Evolutionary conservation across 2,329 filamentous ascomycete genomes (phyloP).

Genomic region (Alternaria sp.): DNA sequence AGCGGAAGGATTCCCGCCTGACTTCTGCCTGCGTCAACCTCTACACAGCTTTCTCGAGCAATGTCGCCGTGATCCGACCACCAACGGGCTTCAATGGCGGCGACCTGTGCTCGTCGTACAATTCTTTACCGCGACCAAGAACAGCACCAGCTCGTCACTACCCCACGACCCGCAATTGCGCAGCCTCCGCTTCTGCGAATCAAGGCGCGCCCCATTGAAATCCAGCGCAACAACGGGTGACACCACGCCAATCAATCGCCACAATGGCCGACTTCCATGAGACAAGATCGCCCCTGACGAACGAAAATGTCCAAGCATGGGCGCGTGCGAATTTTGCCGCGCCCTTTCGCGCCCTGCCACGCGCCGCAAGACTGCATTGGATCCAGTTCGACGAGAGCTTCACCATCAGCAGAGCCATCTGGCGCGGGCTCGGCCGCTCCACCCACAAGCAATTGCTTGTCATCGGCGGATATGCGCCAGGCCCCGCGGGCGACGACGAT

Average conservation of each 20-base stretch:
- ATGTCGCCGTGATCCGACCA: slow-evolving; percentile 11
- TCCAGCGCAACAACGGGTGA: slow-evolving; percentile 7
- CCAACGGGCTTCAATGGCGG: slow-evolving; percentile 14
- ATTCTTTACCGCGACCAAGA: slow-evolving; percentile 1
- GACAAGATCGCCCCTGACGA: slow-evolving; percentile 32
- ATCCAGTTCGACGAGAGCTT: slow-evolving; percentile 35
- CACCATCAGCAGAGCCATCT: slow-evolving; percentile 31
- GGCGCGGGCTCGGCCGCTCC: slow-evolving; percentile 33
- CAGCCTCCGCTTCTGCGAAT: slow-evolving; percentile 5
- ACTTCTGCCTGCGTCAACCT: slow-evolving; percentile 10
- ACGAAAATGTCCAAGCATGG: slow-evolving; percentile 32
- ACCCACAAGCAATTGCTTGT: slow-evolving; percentile 37
- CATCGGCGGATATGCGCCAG: slow-evolving; percentile 38
- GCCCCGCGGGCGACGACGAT: slow-evolving; percentile 28
- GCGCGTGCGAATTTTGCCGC: slow-evolving; percentile 28
- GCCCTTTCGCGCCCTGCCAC: slow-evolving; percentile 26
- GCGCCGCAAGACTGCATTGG: slow-evolving; percentile 27
- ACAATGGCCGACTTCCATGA: slow-evolving; percentile 37
- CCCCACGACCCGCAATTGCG: slow-evolving; percentile 4
- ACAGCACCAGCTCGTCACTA: neutral
- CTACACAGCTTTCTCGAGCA: slow-evolving; percentile 1
- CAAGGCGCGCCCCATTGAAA: slow-evolving; percentile 4
- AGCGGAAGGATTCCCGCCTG: slow-evolving; percentile 17
- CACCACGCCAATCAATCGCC: slow-evolving; percentile 11
- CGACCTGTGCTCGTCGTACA: slow-evolving; percentile 8